Evolutionary conservation across 1,284 basidiomycete genomes (phyloP).

Genomic region (Microbotryum lychnidis-dioicae): DNA sequence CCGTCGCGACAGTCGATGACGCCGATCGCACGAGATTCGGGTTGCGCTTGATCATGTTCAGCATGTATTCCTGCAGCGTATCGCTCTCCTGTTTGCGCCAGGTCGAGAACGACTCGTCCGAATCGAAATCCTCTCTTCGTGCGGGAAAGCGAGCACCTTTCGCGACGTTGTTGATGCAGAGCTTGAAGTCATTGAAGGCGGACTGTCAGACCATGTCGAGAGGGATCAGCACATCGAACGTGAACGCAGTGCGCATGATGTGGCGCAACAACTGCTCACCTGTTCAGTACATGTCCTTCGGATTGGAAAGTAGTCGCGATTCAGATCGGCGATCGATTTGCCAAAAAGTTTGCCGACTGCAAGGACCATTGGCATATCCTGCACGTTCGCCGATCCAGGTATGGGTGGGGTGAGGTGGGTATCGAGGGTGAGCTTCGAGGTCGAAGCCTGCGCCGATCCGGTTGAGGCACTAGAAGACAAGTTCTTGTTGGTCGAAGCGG

Average conservation of each 20-base stretch:
- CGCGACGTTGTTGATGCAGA: constrained; percentile 83
- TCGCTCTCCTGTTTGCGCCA: constrained; percentile 81
- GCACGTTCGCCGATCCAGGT: constrained; percentile 38
- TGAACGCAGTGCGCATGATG: constrained; percentile 18
- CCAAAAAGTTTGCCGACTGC: constrained; percentile 68
- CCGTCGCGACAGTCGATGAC: constrained; percentile 5
- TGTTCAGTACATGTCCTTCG: constrained; percentile 68
- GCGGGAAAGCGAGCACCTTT: constrained; percentile 69
- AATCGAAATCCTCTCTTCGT: constrained; percentile 73
- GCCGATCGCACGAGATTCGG: constrained; percentile 59
- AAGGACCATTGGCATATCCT: constrained; percentile 66
- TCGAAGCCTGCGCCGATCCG: not conserved
- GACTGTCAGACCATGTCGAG: constrained; percentile 46
- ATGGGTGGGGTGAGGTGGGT: constrained; percentile 1
- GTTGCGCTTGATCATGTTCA: constrained; percentile 76
- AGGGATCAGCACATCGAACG: constrained; percentile 4
- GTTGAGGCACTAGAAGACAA: constrained; percentile 6
- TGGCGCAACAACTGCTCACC: constrained; percentile 42
- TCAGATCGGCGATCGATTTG: constrained; percentile 57
- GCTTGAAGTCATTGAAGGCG: constrained; percentile 74
- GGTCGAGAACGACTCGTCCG: constrained; percentile 67
- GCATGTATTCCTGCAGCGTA: constrained; percentile 76
- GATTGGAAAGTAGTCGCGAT: constrained; percentile 65
- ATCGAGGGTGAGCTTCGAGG: constrained; percentile 6
- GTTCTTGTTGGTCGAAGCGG: not conserved